Evolutionary conservation across 441 rosid genomes (phyloP).

Genomic region (Croton laevigatus): DNA sequence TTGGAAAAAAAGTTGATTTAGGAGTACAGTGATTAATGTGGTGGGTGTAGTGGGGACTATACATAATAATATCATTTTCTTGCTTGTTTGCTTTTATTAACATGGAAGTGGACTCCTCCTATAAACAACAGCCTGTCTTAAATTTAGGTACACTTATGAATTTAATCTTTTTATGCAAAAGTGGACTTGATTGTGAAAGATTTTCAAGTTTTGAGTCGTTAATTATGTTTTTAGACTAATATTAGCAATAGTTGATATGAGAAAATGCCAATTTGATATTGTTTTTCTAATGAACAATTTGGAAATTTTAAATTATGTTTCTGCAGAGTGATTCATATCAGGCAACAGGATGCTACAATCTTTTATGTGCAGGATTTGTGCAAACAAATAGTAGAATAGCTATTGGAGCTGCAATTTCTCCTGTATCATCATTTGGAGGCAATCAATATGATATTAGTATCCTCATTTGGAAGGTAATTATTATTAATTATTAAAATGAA

Average conservation of each 20-base stretch:
- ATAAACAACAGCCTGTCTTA: background rate
- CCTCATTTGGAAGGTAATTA: conserved; percentile 86
- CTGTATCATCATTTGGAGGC: conserved; percentile 64
- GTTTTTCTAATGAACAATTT: too few species aligned
- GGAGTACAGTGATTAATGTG: conserved; percentile 13
- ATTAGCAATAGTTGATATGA: background rate
- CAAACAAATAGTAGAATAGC: conserved; percentile 89
- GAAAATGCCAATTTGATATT: too few species aligned
- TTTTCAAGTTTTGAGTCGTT: background rate
- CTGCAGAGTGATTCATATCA: conserved; percentile 93
- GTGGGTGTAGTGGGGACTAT: conserved; percentile 19
- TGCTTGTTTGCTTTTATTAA: background rate
- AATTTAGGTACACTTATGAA: background rate
- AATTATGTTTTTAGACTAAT: background rate
- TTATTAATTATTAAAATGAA: too few species aligned
- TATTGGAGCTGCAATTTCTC: conserved; percentile 95
- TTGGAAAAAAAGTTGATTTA: background rate
- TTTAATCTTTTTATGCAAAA: background rate
- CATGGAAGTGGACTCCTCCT: background rate
- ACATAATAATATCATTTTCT: background rate
- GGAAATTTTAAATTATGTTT: background rate
- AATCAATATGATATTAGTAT: conserved; percentile 85
- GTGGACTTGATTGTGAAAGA: background rate
- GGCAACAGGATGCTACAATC: conserved; percentile 98
- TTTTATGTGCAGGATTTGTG: conserved; percentile 87